These are phyloP conservation scores for Citrullus colocynthis DNA, from an alignment of 306 rosid species.

Conservation along the genomic window DNA sequence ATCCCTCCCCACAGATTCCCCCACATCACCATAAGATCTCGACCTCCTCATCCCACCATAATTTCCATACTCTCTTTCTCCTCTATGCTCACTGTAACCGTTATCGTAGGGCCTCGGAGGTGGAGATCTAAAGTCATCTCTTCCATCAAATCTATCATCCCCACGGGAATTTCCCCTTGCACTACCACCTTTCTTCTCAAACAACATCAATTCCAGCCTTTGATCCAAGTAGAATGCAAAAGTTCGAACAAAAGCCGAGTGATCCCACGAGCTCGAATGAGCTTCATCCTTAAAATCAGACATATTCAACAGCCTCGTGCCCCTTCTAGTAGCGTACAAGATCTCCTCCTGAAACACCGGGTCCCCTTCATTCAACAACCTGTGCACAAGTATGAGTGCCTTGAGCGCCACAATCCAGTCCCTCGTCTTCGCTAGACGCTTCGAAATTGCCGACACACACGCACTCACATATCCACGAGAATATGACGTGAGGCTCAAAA, in stretches of 20 bases:
- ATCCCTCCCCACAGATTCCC: conserved; percentile 32
- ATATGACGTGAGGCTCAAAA: conserved; percentile 50
- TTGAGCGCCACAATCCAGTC: conserved; percentile 97
- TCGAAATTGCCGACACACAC: conserved; percentile 61
- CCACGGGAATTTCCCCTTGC: conserved; percentile 10
- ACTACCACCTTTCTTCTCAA: conserved; percentile 34
- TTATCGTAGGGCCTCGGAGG: conserved; percentile 53
- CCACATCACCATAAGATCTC: conserved; percentile 82
- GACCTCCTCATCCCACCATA: conserved; percentile 72
- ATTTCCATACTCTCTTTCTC: conserved; percentile 32
- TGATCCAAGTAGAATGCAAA: conserved; percentile 87
- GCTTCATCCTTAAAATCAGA: conserved; percentile 92
- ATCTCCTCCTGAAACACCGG: conserved; percentile 78
- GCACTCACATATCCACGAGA: conserved; percentile 80
- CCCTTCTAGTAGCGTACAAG: conserved; percentile 75
- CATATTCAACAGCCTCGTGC: conserved; percentile 77
- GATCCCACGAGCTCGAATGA: conserved; percentile 96
- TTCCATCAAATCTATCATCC: conserved; percentile 39
- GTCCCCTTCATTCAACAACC: conserved; percentile 72
- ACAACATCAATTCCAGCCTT: conserved; percentile 63
- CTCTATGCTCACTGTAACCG: conserved; percentile 45
- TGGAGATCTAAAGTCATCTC: conserved; percentile 72
- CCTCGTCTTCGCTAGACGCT: conserved; percentile 80
- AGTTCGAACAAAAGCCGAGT: conserved; percentile 79
- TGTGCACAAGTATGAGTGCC: conserved; percentile 59